Evolutionary conservation across 306 rosid genomes (phyloP), one percentile per base, ranked within the genome.

Genomic region (Cercis canadensis): DNA sequence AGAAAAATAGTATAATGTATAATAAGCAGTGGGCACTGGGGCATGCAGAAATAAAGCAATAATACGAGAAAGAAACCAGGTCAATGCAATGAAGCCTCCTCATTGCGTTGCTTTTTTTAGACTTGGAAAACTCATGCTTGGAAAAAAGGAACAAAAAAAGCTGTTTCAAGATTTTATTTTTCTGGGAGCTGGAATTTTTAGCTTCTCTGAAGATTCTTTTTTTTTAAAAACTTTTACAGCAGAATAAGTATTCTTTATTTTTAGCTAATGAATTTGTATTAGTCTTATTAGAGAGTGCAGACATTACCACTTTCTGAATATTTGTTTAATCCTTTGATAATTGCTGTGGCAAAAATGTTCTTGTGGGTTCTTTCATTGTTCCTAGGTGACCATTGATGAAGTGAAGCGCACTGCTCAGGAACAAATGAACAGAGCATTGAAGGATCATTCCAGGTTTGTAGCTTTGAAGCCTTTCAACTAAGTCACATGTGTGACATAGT

Each of bases 341-440:
- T 32, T 64, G 14, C 54, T 31, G 51, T 43, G 51, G 21, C 15
- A 33, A 16, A 59, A 59, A 67, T 14, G 31, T 75, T 43, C 58
- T 77, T 10, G 77, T 67, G 39, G 66, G 78, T 56, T 53, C 31
- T 58, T 65, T 81, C 57, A 44, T 71, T 83, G 62, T 85, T 85
- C 71, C 59, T 77, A 94, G 98, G 82, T 73, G 89, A 94, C 89
- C 54, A 86, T 94, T 67, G 92, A 89, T 80, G 99, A 82, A 79
- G 90, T 94, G 74, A 94, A 85, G 88, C 99, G 97, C 67, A 87
- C 88, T 84, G 99, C 97, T 56, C 99, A 94, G 78, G 88, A 91
- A 62, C 97, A 94, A 80, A 91, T 94, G 86, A 94, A 80, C 69
- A 87, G 87, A 76, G 99, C 97, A 73, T 82, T 94, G 72, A 94